These are phyloP conservation scores for Trifolium dubium DNA, from an alignment of 306 rosid genomes.

Conservation along the genomic window DNA sequence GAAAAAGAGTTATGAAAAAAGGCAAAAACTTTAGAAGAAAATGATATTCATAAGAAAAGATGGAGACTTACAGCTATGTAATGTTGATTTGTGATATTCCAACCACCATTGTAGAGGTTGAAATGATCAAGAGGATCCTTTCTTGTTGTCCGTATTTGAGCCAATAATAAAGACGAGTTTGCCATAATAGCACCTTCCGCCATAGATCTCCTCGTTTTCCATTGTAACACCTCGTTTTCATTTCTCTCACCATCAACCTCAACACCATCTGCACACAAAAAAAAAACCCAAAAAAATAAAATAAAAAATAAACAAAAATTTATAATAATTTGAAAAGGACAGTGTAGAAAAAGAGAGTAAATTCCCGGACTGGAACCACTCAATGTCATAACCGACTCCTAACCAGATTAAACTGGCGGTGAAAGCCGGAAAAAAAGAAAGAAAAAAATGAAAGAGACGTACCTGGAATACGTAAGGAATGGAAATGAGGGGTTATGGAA, in stretches of 20 bases:
- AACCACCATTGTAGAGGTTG: slow-evolving; percentile 77
- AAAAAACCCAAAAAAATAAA: background rate
- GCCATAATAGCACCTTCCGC: slow-evolving; percentile 40
- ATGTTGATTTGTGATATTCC: slow-evolving; percentile 77
- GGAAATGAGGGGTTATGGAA: slow-evolving; percentile 33
- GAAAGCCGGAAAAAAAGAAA: background rate
- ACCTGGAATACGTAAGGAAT: slow-evolving; percentile 46
- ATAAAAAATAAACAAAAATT: too few relatives aligned
- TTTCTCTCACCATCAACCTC: slow-evolving; percentile 44
- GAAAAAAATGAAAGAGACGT: background rate
- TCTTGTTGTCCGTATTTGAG: slow-evolving; percentile 64
- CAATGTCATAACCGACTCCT: too few relatives aligned
- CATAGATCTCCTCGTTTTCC: slow-evolving; percentile 65
- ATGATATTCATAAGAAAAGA: slow-evolving; percentile 11
- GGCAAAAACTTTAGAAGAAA: background rate
- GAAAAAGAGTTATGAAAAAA: background rate
- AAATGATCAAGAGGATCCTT: slow-evolving; percentile 65
- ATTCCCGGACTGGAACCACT: background rate
- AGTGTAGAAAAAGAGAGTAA: too few relatives aligned
- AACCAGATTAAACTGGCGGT: too few relatives aligned
- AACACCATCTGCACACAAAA: slow-evolving; percentile 36
- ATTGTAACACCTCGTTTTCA: slow-evolving; percentile 43
- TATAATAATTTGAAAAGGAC: too few relatives aligned
- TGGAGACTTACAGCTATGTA: slow-evolving; percentile 72
- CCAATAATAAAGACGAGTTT: slow-evolving; percentile 67